phyloP scores from a whole-genome alignment of 768 basidiomycete species.

The Phanerodontia chrysosporium region DNA sequence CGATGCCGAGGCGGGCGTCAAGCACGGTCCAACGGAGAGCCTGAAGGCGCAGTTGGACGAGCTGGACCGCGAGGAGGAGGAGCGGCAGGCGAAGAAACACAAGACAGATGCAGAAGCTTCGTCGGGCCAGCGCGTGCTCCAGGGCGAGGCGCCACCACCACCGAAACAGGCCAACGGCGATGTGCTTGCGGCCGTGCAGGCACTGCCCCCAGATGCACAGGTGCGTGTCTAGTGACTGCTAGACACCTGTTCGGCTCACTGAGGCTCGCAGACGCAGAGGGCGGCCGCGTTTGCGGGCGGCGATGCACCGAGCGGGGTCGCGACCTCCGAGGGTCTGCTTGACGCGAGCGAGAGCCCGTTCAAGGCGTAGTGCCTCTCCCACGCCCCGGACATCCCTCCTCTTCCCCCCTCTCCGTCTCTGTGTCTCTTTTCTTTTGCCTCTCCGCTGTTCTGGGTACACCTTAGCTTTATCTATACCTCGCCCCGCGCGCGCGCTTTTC shows the following conservation, averaged over 20 bases:
- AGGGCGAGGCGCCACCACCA: slow-evolving; percentile 46
- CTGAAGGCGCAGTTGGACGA: slow-evolving; percentile 62
- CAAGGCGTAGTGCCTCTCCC: slow-evolving; percentile 24
- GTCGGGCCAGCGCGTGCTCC: slow-evolving; percentile 14
- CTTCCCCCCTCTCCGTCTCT: neutral
- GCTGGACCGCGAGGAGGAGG: slow-evolving; percentile 32
- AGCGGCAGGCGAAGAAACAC: slow-evolving; percentile 4
- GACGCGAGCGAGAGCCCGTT: slow-evolving; percentile 62
- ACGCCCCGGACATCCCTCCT: slow-evolving; percentile 1
- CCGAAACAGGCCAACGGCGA: slow-evolving; percentile 47
- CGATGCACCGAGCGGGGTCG: slow-evolving; percentile 48
- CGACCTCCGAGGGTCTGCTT: slow-evolving; percentile 61
- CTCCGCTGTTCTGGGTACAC: neutral
- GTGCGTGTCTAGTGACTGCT: neutral
- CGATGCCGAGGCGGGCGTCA: neutral
- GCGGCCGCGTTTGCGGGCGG: slow-evolving; percentile 32
- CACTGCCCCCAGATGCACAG: neutral
- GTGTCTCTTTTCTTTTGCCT: slow-evolving; percentile 10
- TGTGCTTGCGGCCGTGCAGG: slow-evolving; percentile 1
- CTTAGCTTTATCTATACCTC: neutral
- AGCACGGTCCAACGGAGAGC: slow-evolving; percentile 47
- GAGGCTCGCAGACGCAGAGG: neutral
- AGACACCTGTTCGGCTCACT: neutral
- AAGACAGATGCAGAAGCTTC: slow-evolving; percentile 28
- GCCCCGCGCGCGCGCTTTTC: neutral